Base-by-base conservation (phyloP, 768 basidiomycete genomes). In the Mycena polygramma region DNA sequence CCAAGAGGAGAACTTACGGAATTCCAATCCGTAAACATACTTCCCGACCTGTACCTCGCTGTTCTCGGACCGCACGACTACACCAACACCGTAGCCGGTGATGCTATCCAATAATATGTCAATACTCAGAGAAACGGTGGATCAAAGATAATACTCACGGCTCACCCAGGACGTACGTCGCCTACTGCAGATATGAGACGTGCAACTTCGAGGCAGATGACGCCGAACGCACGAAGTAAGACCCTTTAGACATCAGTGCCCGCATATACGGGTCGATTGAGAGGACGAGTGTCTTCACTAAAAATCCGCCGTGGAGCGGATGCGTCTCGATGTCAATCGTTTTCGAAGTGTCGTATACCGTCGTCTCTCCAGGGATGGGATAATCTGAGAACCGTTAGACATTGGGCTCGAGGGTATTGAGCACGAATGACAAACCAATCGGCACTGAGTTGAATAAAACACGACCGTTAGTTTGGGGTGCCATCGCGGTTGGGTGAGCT, bases 241-340 rank as follows among this genome's bases (percentile, higher is more conserved):
- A 30, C 30, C 30, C 30, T 30, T 30, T 2, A 30, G 30, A 30
- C 30, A 30, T 30, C 30, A 30, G 30, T 30, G 30, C 30, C 30
- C 82, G 68, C 76, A 85, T 69, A 72, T 84, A 84, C 2, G 84
- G 83, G 66, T 86, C 85, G 39, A 85, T 73, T 1, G 84, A 83
- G 15, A 86, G 74, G 4, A 81, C 82, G 20, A 90, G 81, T 0
- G 82, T 83, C 77, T 90, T 90, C 71, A 88, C 57, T 6, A 90
- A 73, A 65, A 87, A 76, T 0, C 86, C 85, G 0, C 86, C 85
- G 26, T 86, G 75, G 48, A 88, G 75, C 2, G 82, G 75, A 1
- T 82, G 82, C 35, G 74, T 83, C 24, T 88, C 85, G n/a, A 84
- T 70, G 67, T 90, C 89, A 71, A 90, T 89, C 1, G 79, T 83